Conservation (phyloP, 345 rosid species). For the Citrus reticulata region DNA sequence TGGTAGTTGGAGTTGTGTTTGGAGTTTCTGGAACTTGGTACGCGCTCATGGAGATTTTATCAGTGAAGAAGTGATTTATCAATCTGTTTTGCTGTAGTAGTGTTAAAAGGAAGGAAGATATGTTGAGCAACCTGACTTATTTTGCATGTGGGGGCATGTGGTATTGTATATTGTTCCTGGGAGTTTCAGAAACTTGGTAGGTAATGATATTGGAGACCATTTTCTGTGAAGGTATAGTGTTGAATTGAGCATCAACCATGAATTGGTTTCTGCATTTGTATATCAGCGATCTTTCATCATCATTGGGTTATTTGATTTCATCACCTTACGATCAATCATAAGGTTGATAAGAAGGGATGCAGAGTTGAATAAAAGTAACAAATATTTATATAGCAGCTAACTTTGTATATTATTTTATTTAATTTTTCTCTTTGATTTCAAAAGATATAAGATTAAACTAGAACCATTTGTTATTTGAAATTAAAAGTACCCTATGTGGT, state of each 20-base stretch:
- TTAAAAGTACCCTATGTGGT: too few relatives aligned
- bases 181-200: slow-evolving; percentile 65
- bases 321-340: not conserved
- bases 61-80: slow-evolving; percentile 11
- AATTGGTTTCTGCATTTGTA: not conserved
- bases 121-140: too few relatives aligned
- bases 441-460: too few relatives aligned
- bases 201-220: slow-evolving; percentile 46
- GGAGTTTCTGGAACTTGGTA: slow-evolving; percentile 78
- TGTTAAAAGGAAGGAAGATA: not conserved
- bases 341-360: not conserved
- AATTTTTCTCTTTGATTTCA: too few relatives aligned
- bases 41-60: slow-evolving; percentile 61
- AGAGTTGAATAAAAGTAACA: not conserved
- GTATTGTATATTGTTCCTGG: slow-evolving; percentile 46
- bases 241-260: not conserved
- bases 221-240: slow-evolving; percentile 6
- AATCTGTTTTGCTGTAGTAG: not conserved
- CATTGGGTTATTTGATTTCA: not conserved
- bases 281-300: not conserved
- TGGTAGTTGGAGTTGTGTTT: slow-evolving; percentile 49
- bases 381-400: not conserved
- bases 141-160: slow-evolving; percentile 41
- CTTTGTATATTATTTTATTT: not conserved
- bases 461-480: too few relatives aligned